Evolutionary conservation across 75 land plant genomes (phyloP).

Genomic region (Gnetum montanum): DNA sequence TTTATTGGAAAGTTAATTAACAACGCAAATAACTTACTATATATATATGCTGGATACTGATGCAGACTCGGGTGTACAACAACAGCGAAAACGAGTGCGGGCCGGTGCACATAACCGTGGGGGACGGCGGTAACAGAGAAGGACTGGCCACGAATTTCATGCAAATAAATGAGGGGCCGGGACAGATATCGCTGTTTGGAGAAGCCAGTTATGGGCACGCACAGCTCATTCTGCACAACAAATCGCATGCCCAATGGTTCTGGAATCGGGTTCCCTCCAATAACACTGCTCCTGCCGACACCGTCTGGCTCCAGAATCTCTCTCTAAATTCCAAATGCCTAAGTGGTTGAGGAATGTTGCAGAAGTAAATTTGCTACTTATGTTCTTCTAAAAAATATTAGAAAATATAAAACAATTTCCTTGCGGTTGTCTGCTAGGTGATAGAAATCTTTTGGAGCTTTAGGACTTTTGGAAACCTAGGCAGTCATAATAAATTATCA

Average conservation of each 20-base stretch:
- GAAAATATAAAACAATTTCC: no score
- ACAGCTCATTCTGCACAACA: slow-evolving; percentile 34
- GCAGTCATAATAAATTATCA: no score
- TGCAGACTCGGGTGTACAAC: slow-evolving; percentile 31
- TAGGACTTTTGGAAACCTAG: no score
- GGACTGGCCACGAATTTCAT: not conserved
- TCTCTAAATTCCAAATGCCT: slow-evolving; percentile 15
- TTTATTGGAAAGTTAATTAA: no score
- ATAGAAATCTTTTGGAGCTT: no score
- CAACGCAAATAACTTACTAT: no score
- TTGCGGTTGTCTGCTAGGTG: no score
- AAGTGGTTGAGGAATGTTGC: no score
- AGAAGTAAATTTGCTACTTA: no score
- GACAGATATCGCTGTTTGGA: slow-evolving; percentile 28
- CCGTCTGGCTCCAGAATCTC: slow-evolving; percentile 47
- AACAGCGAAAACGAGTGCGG: slow-evolving; percentile 10
- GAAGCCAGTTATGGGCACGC: slow-evolving; percentile 72
- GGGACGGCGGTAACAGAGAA: not conserved
- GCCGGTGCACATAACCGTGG: no score
- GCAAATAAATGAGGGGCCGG: not conserved
- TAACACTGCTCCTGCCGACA: slow-evolving; percentile 54
- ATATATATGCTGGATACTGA: no score
- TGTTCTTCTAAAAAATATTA: no score
- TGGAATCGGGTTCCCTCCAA: slow-evolving; percentile 84
- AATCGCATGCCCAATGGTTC: slow-evolving; percentile 55